phyloP scores from a whole-genome alignment of 2,329 filamentous ascomycete genomes.

The Scleromitrula shiraiana region DNA sequence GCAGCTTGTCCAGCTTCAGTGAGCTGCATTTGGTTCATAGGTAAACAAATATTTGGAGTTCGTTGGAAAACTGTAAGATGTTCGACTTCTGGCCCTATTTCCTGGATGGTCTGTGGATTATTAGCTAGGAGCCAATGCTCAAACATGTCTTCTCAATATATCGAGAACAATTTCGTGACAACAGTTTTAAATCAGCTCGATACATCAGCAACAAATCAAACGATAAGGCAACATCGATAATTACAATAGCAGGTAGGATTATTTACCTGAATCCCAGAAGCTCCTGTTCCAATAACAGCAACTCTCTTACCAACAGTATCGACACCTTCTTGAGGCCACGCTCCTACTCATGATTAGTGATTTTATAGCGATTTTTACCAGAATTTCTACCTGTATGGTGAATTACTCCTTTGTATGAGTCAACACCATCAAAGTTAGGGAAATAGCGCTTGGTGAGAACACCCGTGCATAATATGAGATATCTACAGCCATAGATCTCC shows the following conservation, averaged over 20 bases:
- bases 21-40: slow-evolving; percentile 45
- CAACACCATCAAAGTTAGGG: neutral
- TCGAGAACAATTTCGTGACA: no score
- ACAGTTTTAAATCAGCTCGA: no score
- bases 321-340: neutral
- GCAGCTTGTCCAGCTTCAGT: slow-evolving; percentile 36
- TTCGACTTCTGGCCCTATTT: slow-evolving; percentile 32
- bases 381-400: neutral
- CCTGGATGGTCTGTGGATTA: slow-evolving; percentile 14
- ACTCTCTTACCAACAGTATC: slow-evolving; percentile 37
- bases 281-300: slow-evolving; percentile 44
- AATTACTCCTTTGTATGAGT: neutral
- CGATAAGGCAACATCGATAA: no score
- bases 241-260: no score
- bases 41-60: slow-evolving; percentile 49
- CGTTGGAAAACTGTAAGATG: slow-evolving; percentile 45
- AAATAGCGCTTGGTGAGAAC: neutral
- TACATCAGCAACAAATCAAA: no score
- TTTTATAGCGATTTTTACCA: neutral
- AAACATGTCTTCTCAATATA: no score
- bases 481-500: neutral
- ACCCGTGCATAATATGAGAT: neutral
- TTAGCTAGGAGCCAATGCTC: no score
- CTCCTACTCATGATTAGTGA: neutral
- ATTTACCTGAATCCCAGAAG: slow-evolving; percentile 21